Conservation (phyloP, 768 basidiomycete species). For the Podaxis sp. region DNA sequence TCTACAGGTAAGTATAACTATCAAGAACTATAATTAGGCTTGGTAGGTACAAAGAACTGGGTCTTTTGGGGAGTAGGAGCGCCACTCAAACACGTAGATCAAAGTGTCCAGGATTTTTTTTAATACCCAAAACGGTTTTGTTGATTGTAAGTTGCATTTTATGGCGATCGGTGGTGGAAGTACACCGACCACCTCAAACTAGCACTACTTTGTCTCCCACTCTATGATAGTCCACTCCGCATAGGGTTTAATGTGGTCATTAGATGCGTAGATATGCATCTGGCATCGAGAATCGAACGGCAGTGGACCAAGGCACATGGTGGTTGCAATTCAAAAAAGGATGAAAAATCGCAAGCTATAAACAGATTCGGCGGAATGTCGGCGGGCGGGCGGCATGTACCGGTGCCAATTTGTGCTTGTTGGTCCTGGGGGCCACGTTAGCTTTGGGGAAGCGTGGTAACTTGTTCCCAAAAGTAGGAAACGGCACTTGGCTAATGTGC, state of each 20-base stretch:
- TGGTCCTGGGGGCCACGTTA: background rate
- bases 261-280: conserved; percentile 1
- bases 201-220: conserved; percentile 45
- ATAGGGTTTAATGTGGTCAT: background rate
- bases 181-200: conserved; percentile 74
- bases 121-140: background rate
- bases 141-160: conserved; percentile 27
- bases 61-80: background rate
- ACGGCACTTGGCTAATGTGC: background rate
- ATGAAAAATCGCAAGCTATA: background rate
- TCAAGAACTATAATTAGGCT: conserved; percentile 1
- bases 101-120: background rate
- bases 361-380: background rate
- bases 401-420: background rate
- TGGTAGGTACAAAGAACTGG: background rate
- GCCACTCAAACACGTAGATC: background rate
- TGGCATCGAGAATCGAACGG: background rate
- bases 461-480: background rate
- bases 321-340: conserved; percentile 23
- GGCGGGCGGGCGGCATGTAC: background rate
- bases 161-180: conserved; percentile 60
- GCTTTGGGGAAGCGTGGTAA: background rate
- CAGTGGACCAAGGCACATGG: conserved; percentile 12
- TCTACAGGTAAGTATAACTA: background rate
- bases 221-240: conserved; percentile 9